Base-by-base conservation (phyloP, 768 basidiomycete species). In the Pleurotus djamor region DNA sequence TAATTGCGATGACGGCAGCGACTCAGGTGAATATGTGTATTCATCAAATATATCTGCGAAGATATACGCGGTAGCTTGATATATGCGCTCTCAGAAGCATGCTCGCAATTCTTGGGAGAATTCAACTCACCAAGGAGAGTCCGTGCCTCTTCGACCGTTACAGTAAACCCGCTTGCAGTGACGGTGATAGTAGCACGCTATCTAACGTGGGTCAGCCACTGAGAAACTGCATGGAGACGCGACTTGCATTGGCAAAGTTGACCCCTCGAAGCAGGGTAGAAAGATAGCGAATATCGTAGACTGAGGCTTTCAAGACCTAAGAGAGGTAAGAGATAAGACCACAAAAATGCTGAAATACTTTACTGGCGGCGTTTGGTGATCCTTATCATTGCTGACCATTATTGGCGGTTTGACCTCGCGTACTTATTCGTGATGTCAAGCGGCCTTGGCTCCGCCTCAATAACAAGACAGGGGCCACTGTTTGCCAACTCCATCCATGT, bases 141-240 rank as follows among this genome's bases (percentile, higher is more conserved):
- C 37, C 89, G 81, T 1, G 91, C 86, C 70, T 97, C 94, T 73
- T 98, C 94, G 8, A 93, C 94, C 16, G 84, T 83, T 33, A 97
- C 81, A 10, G 83, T 83, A 62, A 97, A 74, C 1, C 94, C 95
- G 43, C 78, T 76, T 14, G 81, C 75, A 21, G 84, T 81, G n/a
- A 94, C 79, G 10, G 81, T 85, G 47, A 97, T 76, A 0, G 85
- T 89, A 13, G 91, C 95, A 62, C 87, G 81, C 91, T 92, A 64
- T 41, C 63, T n/a, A 62, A 51, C 38, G 47, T 52, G 6, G 52
- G 64, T 60, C 48, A 59, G 17, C 12, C 57, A 57, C 10, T 33
- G 13, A 35, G 17, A 28, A 28, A 28, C 21, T 35, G 9, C 3
- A 45, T 44, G 21, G 13, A 61, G 32, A 48, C 49, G 14, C 48